A percentile compares a stretch with the other conserved stretches of the same genome.
phyloP scores from a whole-genome alignment of 2,329 filamentous ascomycete species.

The Epichloe coenophiala region DNA sequence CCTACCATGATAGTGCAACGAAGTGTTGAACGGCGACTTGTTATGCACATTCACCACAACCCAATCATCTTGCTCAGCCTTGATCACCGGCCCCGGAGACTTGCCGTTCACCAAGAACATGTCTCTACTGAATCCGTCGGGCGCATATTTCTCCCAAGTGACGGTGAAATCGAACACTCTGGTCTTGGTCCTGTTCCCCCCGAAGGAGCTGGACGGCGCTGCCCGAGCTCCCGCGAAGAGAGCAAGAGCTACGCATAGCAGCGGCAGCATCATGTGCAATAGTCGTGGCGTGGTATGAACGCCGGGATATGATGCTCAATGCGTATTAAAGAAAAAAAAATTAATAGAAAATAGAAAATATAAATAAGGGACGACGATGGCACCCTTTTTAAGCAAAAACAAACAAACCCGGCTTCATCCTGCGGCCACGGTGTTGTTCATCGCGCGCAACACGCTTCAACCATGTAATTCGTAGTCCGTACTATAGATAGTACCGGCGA shows the following conservation, averaged over 20 bases:
- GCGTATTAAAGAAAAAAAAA: no score
- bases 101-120: conserved; percentile 44
- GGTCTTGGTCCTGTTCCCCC: neutral
- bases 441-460: neutral
- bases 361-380: no score
- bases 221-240: neutral
- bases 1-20: conserved; percentile 36
- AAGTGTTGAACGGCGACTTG: conserved; percentile 30
- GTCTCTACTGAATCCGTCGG: conserved; percentile 29
- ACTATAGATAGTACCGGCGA: neutral
- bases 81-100: conserved; percentile 47
- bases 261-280: neutral
- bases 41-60: conserved; percentile 33
- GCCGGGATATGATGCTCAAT: no score
- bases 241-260: neutral
- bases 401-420: no score
- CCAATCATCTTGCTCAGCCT: conserved; percentile 14
- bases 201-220: neutral
- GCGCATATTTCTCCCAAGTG: conserved; percentile 25
- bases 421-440: no score
- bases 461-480: neutral
- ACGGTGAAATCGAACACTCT: conserved; percentile 15
- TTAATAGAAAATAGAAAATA: no score
- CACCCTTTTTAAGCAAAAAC: no score
- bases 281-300: neutral